Evolutionary conservation across 441 rosid genomes (phyloP).

Genomic region (Melastoma candidum): DNA sequence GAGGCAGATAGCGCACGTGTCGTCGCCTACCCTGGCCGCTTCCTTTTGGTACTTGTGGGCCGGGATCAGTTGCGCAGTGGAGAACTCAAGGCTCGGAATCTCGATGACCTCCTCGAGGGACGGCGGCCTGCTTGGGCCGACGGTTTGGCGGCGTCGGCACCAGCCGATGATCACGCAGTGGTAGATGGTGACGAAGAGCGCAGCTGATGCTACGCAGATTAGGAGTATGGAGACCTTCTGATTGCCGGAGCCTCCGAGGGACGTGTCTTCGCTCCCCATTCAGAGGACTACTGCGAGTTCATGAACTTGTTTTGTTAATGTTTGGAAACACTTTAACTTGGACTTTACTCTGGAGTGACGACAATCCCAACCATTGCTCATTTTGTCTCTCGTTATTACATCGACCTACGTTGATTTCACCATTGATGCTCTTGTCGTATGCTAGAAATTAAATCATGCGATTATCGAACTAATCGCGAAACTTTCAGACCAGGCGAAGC

Average conservation of each 20-base stretch:
- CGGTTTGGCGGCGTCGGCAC: constrained; percentile 8
- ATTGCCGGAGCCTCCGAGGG: neutral
- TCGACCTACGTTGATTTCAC: no score
- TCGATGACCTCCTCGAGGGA: neutral
- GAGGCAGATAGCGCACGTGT: constrained; percentile 26
- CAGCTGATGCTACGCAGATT: constrained; percentile 22
- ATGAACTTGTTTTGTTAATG: no score
- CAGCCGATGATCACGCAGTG: constrained; percentile 26
- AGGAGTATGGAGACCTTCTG: constrained; percentile 16
- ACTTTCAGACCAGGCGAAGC: no score
- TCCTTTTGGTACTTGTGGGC: constrained; percentile 28
- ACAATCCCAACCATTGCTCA: no score
- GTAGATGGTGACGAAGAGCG: constrained; percentile 26
- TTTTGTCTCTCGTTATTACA: no score
- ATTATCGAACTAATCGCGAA: no score
- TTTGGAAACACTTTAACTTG: no score
- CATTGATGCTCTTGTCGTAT: no score
- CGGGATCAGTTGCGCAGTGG: constrained; percentile 25
- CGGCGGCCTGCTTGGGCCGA: neutral
- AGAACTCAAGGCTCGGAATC: constrained; percentile 15
- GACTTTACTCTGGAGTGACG: no score
- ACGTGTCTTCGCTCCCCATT: constrained; percentile 15
- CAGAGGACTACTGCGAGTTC: no score
- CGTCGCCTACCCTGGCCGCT: constrained; percentile 11
- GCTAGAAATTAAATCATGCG: no score